A percentile compares a stretch with the other conserved stretches of the same genome.
phyloP scores from a whole-genome alignment of 331 rosid genomes.

The Malus hybrid region DNA sequence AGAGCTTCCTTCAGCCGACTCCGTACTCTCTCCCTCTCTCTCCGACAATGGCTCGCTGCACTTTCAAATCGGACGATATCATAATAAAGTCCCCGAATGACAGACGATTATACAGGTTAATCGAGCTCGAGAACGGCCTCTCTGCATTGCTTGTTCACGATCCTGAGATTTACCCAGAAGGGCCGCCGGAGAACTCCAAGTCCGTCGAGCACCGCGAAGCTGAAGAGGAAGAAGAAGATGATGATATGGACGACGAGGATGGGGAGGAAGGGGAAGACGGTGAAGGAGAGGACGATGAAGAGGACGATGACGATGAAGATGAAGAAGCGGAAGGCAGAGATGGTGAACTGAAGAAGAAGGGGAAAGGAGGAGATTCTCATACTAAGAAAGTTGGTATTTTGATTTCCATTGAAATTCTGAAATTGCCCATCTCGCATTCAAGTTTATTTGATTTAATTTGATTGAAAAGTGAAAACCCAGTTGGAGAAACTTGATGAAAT shows the following conservation, averaged over 20 bases:
- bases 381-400: conserved; percentile 64
- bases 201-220: conserved; percentile 15
- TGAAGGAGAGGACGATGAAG: conserved; percentile 16
- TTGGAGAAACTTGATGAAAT: background rate
- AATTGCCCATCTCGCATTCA: conserved; percentile 13
- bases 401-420: conserved; percentile 5
- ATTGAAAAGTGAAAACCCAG: background rate
- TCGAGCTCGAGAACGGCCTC: conserved; percentile 71
- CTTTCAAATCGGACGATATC: conserved; percentile 48
- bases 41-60: conserved; percentile 6
- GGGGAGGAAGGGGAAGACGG: conserved; percentile 19
- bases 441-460: background rate
- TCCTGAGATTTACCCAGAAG: conserved; percentile 77
- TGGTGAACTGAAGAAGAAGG: conserved; percentile 24
- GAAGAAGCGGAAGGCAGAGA: conserved; percentile 17
- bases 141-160: conserved; percentile 86
- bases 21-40: background rate
- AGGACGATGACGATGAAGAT: conserved; percentile 5
- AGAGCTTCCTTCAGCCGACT: background rate
- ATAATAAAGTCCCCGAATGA: conserved; percentile 83
- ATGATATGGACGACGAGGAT: background rate
- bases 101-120: conserved; percentile 55
- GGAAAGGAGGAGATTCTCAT: conserved; percentile 42
- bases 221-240: conserved; percentile 22
- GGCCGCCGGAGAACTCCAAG: conserved; percentile 27